phyloP scores from a whole-genome alignment of 2,329 filamentous ascomycete genomes.

The Beauveria pseudobassiana region DNA sequence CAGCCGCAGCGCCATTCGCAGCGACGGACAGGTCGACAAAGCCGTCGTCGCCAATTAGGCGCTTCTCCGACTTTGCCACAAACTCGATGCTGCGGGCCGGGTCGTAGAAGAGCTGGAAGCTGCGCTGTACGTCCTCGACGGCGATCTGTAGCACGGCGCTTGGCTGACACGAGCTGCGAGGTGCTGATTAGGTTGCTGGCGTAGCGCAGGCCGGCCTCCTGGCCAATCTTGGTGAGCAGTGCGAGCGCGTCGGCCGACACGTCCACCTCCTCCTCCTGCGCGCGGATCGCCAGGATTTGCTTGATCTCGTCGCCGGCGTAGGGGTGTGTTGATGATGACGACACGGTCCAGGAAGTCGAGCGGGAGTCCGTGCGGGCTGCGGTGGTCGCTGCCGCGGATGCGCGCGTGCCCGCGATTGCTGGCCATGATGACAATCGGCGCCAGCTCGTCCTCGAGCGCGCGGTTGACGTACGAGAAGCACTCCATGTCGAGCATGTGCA shows the following conservation, averaged over 20 bases:
- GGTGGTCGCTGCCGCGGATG: slow-evolving; percentile 90
- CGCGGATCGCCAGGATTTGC: slow-evolving; percentile 86
- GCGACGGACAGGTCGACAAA: slow-evolving; percentile 60
- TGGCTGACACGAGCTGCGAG: slow-evolving; percentile 77
- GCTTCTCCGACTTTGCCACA: slow-evolving; percentile 81
- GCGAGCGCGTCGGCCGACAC: slow-evolving; percentile 83
- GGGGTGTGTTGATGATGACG: slow-evolving; percentile 87
- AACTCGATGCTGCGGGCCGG: slow-evolving; percentile 82
- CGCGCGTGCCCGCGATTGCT: slow-evolving; percentile 89
- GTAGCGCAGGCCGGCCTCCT: slow-evolving; percentile 86
- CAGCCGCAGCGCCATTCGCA: slow-evolving; percentile 34
- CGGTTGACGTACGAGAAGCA: slow-evolving; percentile 99
- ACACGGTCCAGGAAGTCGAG: slow-evolving; percentile 94
- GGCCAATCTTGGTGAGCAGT: slow-evolving; percentile 88
- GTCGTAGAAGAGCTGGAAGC: slow-evolving; percentile 92
- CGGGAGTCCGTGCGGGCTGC: slow-evolving; percentile 85
- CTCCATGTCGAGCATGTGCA: slow-evolving; percentile 99
- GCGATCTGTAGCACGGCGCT: slow-evolving; percentile 78
- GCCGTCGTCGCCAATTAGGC: slow-evolving; percentile 84
- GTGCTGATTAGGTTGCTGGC: slow-evolving; percentile 98
- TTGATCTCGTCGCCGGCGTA: slow-evolving; percentile 81
- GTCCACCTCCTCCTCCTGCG: slow-evolving; percentile 93
- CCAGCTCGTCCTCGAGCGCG: slow-evolving; percentile 86
- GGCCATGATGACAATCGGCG: slow-evolving; percentile 98
- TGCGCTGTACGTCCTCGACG: slow-evolving; percentile 84